phyloP scores from a whole-genome alignment of 805 yeast genomes.

The Wickerhamiella musiphila region DNA sequence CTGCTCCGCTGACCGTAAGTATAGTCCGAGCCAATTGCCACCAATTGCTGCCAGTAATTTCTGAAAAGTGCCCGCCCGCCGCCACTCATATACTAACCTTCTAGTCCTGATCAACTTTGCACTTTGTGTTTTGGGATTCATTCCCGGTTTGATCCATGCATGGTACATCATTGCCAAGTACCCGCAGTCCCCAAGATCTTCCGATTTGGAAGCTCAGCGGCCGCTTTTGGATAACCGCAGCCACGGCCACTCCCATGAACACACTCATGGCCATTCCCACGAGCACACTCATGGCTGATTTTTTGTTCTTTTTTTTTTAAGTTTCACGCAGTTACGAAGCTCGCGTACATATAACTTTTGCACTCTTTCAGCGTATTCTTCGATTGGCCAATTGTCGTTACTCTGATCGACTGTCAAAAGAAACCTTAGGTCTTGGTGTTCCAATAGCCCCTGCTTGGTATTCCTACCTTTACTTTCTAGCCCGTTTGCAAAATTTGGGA shows the following conservation, averaged over 20 bases:
- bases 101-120: conserved; percentile 42
- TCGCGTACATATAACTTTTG: no score
- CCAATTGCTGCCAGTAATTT: neutral
- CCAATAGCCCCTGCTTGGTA: no score
- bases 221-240: conserved; percentile 1
- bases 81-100: neutral
- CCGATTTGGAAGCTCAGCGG: conserved; percentile 2
- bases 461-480: no score
- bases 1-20: conserved; percentile 42
- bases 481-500: no score
- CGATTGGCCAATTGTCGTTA: no score
- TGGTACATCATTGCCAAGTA: conserved; percentile 64
- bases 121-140: conserved; percentile 48
- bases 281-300: conserved; percentile 2
- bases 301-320: no score
- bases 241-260: neutral
- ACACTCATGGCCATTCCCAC: neutral
- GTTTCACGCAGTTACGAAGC: no score
- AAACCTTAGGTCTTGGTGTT: no score
- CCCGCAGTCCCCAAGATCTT: conserved; percentile 24
- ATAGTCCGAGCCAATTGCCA: neutral
- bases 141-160: conserved; percentile 65
- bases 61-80: neutral
- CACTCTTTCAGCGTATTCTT: no score
- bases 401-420: no score